Conservation (phyloP, 2,329 filamentous ascomycete species). For the Penicillium concentricum region DNA sequence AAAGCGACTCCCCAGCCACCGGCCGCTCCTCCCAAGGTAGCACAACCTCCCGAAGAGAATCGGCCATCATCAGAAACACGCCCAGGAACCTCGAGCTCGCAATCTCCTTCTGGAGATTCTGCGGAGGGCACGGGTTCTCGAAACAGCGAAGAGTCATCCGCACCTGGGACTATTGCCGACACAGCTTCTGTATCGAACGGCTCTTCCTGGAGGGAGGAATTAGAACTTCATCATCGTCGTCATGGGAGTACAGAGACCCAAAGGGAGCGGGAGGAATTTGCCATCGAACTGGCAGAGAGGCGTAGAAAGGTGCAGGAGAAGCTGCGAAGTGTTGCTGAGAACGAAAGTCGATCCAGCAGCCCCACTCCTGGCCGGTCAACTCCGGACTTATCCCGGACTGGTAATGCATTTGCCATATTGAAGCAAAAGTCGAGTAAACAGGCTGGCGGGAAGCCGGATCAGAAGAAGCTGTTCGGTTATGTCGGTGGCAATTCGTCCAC, state of each 20-base stretch:
- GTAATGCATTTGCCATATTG: conserved; percentile 47
- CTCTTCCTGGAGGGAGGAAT: conserved; percentile 51
- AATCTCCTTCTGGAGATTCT: conserved; percentile 11
- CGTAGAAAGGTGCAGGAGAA: conserved; percentile 50
- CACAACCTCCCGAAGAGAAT: not conserved
- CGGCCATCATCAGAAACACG: not conserved
- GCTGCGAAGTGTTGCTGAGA: conserved; percentile 44
- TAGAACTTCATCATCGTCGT: conserved; percentile 43
- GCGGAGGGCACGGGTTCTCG: conserved; percentile 11
- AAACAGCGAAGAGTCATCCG: conserved; percentile 16
- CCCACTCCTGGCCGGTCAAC: conserved; percentile 39
- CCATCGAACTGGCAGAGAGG: conserved; percentile 49
- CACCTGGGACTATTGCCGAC: conserved; percentile 1
- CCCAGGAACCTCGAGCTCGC: conserved; percentile 9
- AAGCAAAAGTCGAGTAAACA: conserved; percentile 43
- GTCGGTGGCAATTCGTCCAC: conserved; percentile 39
- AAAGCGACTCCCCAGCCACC: not conserved
- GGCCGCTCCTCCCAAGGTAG: not conserved
- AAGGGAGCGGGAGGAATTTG: conserved; percentile 50
- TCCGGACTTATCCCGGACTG: conserved; percentile 34
- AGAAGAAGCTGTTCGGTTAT: conserved; percentile 45
- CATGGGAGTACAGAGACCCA: conserved; percentile 50
- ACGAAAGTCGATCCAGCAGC: conserved; percentile 45
- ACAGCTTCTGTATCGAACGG: conserved; percentile 12
- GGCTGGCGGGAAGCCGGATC: conserved; percentile 29